phyloP scores from a whole-genome alignment of 1,284 basidiomycete genomes.

The Ceratobasidium sp. region DNA sequence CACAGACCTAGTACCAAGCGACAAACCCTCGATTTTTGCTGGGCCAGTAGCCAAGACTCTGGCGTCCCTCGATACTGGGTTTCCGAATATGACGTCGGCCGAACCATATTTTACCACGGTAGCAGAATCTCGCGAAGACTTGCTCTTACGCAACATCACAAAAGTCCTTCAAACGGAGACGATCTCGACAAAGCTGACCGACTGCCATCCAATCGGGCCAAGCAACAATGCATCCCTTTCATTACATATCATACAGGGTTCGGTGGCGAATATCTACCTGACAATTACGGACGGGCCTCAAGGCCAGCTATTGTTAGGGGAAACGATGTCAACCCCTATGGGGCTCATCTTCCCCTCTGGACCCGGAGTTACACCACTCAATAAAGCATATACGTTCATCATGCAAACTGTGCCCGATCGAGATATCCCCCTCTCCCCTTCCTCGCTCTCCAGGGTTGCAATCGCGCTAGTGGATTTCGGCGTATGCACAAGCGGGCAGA shows the following conservation, averaged over 20 bases:
- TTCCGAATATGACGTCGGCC: neutral
- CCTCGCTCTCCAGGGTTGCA: neutral
- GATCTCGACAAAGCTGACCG: neutral
- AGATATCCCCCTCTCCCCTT: neutral
- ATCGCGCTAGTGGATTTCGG: neutral
- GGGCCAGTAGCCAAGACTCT: conserved; percentile 7
- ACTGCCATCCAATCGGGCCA: conserved; percentile 7
- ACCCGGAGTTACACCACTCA: neutral
- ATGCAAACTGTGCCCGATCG: neutral
- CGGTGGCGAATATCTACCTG: neutral
- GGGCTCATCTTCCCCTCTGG: neutral
- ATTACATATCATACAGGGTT: neutral
- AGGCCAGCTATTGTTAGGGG: neutral
- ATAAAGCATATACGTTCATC: conserved; percentile 9
- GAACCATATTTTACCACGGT: neutral
- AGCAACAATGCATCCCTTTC: neutral
- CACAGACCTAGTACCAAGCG: neutral
- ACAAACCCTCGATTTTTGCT: neutral
- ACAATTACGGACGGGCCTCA: neutral
- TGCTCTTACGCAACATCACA: conserved; percentile 9
- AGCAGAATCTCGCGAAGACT: neutral
- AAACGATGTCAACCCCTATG: neutral
- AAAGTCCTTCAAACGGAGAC: neutral
- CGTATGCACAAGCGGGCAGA: neutral
- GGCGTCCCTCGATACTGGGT: neutral